Percentiles rank a stretch among this genome's conserved stretches.
Evolutionary conservation across 805 yeast genomes (phyloP).

Genomic region (Diddensiella santjacobensis): DNA sequence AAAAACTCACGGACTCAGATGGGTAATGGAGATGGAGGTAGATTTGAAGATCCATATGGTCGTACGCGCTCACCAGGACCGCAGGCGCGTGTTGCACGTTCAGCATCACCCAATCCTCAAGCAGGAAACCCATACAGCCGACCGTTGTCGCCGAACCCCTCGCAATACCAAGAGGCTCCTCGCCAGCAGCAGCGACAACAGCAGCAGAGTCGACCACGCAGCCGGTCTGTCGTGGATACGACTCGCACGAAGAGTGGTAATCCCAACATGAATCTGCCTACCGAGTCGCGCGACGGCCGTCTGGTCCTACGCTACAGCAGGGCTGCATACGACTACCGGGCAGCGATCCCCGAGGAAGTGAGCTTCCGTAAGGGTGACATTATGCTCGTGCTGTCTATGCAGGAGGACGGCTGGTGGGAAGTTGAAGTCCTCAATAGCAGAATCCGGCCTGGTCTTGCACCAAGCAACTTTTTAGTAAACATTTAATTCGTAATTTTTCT

Average conservation of each 20-base stretch:
- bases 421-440: constrained; percentile 48
- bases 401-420: constrained; percentile 76
- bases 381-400: constrained; percentile 50
- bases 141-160: constrained; percentile 9
- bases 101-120: constrained; percentile 18
- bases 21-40: background rate
- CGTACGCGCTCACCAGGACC: constrained; percentile 13
- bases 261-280: constrained; percentile 37
- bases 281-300: constrained; percentile 49
- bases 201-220: constrained; percentile 23
- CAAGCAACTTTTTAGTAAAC: constrained; percentile 48
- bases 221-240: constrained; percentile 24
- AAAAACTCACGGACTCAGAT: constrained; percentile 5
- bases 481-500: background rate
- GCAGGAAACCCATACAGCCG: constrained; percentile 5
- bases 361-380: constrained; percentile 56
- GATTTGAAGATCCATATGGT: constrained; percentile 13
- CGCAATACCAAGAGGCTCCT: constrained; percentile 14
- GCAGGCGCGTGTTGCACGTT: constrained; percentile 6
- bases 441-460: constrained; percentile 51
- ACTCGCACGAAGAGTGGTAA: constrained; percentile 14
- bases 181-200: constrained; percentile 15
- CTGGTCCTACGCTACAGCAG: constrained; percentile 49
- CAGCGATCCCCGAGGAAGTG: constrained; percentile 58
- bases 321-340: constrained; percentile 57